Percentiles rank a stretch among this genome's conserved stretches.
Evolutionary conservation across 2,329 filamentous ascomycete genomes (phyloP).

Genomic region (Curvularia eragrostidis): DNA sequence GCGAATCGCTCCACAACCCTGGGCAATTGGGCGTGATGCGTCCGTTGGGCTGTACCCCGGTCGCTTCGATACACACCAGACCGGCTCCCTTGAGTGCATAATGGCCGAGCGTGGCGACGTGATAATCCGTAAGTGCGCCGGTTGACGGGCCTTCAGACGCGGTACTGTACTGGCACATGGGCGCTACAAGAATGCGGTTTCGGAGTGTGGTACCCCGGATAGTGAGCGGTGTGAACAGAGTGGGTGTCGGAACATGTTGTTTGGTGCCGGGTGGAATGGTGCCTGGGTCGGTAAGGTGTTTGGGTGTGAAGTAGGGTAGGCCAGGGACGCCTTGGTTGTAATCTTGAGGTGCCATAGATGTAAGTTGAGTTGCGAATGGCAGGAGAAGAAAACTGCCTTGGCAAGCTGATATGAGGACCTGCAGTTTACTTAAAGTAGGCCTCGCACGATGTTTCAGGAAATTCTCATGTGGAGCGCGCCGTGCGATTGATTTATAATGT

Average conservation of each 20-base stretch:
- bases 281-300: conserved; percentile 53
- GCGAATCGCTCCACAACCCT: conserved; percentile 47
- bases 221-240: conserved; percentile 47
- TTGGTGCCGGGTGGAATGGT: conserved; percentile 27
- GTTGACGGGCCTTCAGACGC: conserved; percentile 45
- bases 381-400: too few species aligned
- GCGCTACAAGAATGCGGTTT: conserved; percentile 49
- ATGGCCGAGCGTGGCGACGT: conserved; percentile 49
- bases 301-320: conserved; percentile 56
- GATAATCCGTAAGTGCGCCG: conserved; percentile 48
- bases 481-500: conserved; percentile 27
- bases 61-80: conserved; percentile 48
- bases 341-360: conserved; percentile 36
- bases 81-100: conserved; percentile 49
- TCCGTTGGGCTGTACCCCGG: conserved; percentile 46
- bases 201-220: conserved; percentile 45
- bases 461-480: not conserved
- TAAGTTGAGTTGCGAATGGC: not conserved
- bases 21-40: conserved; percentile 48
- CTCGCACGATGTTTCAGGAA: not conserved
- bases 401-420: not conserved
- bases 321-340: conserved; percentile 36
- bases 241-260: conserved; percentile 28
- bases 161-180: conserved; percentile 50
- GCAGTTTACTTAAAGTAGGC: not conserved